Evolutionary conservation across 805 yeast species (phyloP), one percentile per base, ranked within the genome.

Genomic region (Metahyphopichia silvanorum): DNA sequence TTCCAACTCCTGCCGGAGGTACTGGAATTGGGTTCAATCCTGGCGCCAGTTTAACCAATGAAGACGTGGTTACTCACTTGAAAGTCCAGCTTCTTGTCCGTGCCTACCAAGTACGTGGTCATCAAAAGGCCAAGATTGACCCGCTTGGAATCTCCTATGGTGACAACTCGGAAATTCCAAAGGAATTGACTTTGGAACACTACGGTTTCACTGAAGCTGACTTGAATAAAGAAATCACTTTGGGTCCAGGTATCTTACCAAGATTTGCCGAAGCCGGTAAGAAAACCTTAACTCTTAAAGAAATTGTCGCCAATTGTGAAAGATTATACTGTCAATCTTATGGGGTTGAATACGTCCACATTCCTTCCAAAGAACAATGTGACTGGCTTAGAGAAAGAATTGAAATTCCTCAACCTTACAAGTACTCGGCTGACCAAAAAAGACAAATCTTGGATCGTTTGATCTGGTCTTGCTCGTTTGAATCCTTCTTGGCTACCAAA

Each of bases 31-130:
- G 60, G 2, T 70, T 76, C 43, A 67, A 77, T 29, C 85, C 80
- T 20, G 76, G 75, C 17, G 72, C 74, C 31, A 52, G 51, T 26
- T 71, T 69, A 19, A 60, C 59, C 39, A 60, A 68, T 43, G 77
- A 79, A 52, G 86, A 81, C 44, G 86, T 89, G 27, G 74, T 84
- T 43, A 74, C 86, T 42, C 98, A 93, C 61, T 77, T 93, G 72
- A 93, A 93, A 63, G 94, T 88, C 12, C 99, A 93, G 73, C 77
- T 93, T 49, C 74, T 93, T 51, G 97, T 94, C 43, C 85, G 99
- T 63, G 98, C 98, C 19, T 93, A 89, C 68, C 98, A 93, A 71
- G 98, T 93, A 33, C 81, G 98, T 65, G 99, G 98, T 47, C 99
- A 93, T 63, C 84, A 82, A 62, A 86, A 86, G 69, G 97, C 98